A percentile compares a stretch with the other conserved stretches of the same genome.
Evolutionary conservation across 352 stramenopile genomes (phyloP).

Genomic region (Albugo candida): DNA sequence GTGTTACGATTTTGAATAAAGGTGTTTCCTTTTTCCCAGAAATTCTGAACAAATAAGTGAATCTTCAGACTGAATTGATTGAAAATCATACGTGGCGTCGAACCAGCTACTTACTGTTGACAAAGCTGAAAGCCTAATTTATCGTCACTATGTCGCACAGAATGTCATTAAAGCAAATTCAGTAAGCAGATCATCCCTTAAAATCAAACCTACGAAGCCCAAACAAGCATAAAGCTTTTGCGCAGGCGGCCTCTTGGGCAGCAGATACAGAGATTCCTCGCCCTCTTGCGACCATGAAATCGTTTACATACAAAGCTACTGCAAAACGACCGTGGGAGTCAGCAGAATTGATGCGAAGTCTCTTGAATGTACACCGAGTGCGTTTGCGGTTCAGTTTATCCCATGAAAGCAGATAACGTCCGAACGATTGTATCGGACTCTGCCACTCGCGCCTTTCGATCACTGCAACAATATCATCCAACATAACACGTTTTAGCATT

Average conservation of each 20-base stretch:
- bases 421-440: conserved; percentile 49
- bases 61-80: too few species aligned
- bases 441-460: conserved; percentile 71
- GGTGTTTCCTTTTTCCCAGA: too few species aligned
- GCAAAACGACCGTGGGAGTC: conserved; percentile 15
- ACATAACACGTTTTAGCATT: conserved; percentile 44
- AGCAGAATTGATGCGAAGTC: conserved; percentile 12
- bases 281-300: conserved; percentile 30
- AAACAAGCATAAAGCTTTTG: conserved; percentile 37
- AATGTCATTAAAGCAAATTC: too few species aligned
- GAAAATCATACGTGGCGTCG: too few species aligned
- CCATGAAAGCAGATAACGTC: conserved; percentile 42
- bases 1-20: too few species aligned
- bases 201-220: conserved; percentile 11
- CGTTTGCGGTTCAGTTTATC: conserved; percentile 10
- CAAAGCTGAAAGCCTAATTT: too few species aligned
- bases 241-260: conserved; percentile 50
- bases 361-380: conserved; percentile 34
- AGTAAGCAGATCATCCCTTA: too few species aligned
- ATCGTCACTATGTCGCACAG: too few species aligned
- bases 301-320: conserved; percentile 50
- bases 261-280: conserved; percentile 42
- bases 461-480: conserved; percentile 42
- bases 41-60: too few species aligned
- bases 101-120: too few species aligned